These are phyloP conservation scores for Silybum marianum DNA, from an alignment of 129 eudicot species.

Conservation along the genomic window DNA sequence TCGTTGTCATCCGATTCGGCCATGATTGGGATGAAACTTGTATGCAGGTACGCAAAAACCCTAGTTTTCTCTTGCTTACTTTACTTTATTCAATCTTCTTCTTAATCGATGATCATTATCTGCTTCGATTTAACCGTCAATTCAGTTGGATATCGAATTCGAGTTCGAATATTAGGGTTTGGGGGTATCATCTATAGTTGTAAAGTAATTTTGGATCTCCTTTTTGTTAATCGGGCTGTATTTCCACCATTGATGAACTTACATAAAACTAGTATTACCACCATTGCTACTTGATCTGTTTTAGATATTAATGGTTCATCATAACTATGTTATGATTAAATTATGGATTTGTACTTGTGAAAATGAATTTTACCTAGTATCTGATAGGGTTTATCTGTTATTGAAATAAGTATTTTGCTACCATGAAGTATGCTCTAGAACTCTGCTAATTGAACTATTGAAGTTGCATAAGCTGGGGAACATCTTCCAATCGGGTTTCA, in stretches of 20 bases:
- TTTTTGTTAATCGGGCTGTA: neutral
- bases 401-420: neutral
- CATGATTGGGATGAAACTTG: conserved; percentile 16
- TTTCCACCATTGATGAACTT: neutral
- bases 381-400: neutral
- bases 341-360: no score
- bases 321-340: no score
- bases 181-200: no score
- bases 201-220: neutral
- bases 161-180: neutral
- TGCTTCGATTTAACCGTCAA: neutral
- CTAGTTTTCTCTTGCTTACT: neutral
- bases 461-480: neutral
- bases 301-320: no score
- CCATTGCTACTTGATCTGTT: no score
- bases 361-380: no score
- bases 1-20: conserved; percentile 21
- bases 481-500: no score
- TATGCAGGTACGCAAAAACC: conserved; percentile 2
- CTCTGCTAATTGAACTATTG: neutral
- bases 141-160: neutral
- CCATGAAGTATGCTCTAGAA: neutral
- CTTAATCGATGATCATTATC: neutral
- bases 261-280: no score
- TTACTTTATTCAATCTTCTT: neutral